These are phyloP conservation scores for Pholiota molesta DNA, from an alignment of 768 basidiomycete genomes.

Conservation along the genomic window DNA sequence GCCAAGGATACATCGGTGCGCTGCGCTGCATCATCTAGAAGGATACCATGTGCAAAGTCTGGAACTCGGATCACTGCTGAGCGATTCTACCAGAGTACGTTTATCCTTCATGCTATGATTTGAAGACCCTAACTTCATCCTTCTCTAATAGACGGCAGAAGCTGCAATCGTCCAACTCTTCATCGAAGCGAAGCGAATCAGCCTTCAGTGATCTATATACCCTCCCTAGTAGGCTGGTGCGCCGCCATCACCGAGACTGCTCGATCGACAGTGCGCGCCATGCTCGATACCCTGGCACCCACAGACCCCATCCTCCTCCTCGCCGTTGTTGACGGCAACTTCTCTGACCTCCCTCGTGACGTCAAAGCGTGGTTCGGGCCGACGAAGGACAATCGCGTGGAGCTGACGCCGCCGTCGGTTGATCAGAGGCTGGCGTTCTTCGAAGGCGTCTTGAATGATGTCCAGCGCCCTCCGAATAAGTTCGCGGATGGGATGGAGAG, in stretches of 20 bases:
- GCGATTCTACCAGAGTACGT: conserved; percentile 87
- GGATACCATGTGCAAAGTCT: conserved; percentile 95
- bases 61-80: conserved; percentile 86
- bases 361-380: conserved; percentile 92
- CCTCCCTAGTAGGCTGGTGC: conserved; percentile 86
- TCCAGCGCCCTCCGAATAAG: conserved; percentile 76
- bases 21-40: conserved; percentile 91
- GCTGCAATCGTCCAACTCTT: conserved; percentile 95
- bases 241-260: conserved; percentile 83
- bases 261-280: conserved; percentile 81
- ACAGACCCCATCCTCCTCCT: conserved; percentile 94
- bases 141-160: conserved; percentile 69
- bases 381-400: conserved; percentile 73
- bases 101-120: background rate
- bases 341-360: conserved; percentile 72
- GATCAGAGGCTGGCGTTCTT: conserved; percentile 79
- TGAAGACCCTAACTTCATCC: background rate
- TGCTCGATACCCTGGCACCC: conserved; percentile 90
- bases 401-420: conserved; percentile 51
- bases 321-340: conserved; percentile 82
- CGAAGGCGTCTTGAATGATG: conserved; percentile 64
- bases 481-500: conserved; percentile 90
- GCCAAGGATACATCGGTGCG: conserved; percentile 91
- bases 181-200: conserved; percentile 95
- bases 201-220: conserved; percentile 94